These are phyloP conservation scores for Trichophyton verrucosum DNA, from an alignment of 2,329 filamentous ascomycete genomes.

Conservation along the genomic window DNA sequence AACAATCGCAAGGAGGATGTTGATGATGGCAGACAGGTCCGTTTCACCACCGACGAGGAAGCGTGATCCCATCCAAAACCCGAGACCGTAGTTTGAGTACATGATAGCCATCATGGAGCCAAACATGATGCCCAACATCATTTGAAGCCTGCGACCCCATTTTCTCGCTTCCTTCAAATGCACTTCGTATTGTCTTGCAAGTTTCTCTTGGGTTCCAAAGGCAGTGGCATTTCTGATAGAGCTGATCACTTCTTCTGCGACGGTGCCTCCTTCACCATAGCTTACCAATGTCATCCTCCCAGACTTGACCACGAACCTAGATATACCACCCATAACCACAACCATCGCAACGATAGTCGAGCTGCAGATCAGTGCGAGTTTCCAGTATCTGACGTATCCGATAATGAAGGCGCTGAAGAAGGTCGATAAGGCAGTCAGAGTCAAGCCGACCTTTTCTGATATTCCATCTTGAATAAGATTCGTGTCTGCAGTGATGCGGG, in stretches of 20 bases:
- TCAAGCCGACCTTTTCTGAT: constrained; percentile 74
- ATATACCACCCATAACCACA: constrained; percentile 62
- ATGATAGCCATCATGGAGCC: constrained; percentile 71
- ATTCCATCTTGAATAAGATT: constrained; percentile 90
- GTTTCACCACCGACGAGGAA: constrained; percentile 58
- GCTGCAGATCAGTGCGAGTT: constrained; percentile 73
- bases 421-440: constrained; percentile 61
- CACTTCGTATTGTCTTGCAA: constrained; percentile 72
- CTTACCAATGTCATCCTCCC: constrained; percentile 65
- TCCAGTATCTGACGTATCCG: constrained; percentile 85
- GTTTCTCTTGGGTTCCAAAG: constrained; percentile 83
- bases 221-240: constrained; percentile 86
- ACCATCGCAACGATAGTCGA: constrained; percentile 71
- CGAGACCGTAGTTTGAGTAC: constrained; percentile 75
- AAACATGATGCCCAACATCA: constrained; percentile 62
- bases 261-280: constrained; percentile 71
- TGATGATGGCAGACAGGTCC: constrained; percentile 62
- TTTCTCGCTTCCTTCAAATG: constrained; percentile 62
- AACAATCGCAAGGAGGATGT: constrained; percentile 79
- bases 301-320: constrained; percentile 64
- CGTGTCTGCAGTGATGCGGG: constrained; percentile 84
- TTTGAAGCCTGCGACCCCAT: constrained; percentile 65
- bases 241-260: constrained; percentile 89
- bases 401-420: constrained; percentile 86
- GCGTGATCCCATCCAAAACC: constrained; percentile 75